Percentiles rank a stretch among this genome's conserved stretches.
Conservation (phyloP, 1,284 basidiomycete genomes). For the Ceratobasidium sp. region DNA sequence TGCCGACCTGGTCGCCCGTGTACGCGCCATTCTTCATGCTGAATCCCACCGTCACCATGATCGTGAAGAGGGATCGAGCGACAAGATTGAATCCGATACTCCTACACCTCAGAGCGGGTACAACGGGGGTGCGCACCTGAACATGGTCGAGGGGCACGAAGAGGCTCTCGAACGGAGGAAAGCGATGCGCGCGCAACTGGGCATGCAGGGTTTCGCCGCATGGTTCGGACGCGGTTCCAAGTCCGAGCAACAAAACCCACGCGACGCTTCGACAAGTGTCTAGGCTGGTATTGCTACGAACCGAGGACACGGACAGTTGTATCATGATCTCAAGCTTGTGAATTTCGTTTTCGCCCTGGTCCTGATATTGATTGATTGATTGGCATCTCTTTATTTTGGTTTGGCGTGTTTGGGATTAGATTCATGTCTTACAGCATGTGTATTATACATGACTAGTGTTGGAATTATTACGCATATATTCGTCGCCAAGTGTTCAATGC, state of each 20-base stretch:
- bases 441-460: too few species aligned
- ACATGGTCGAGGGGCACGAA: slow-evolving; percentile 24
- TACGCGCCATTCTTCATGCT: slow-evolving; percentile 25
- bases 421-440: too few species aligned
- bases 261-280: slow-evolving; percentile 9
- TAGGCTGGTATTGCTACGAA: not conserved
- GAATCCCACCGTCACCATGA: not conserved
- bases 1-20: slow-evolving; percentile 33
- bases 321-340: not conserved
- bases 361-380: not conserved
- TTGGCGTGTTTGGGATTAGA: too few species aligned
- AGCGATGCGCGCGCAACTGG: slow-evolving; percentile 29
- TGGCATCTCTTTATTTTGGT: not conserved
- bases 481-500: too few species aligned
- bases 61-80: slow-evolving; percentile 1
- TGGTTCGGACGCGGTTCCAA: slow-evolving; percentile 31
- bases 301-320: too few species aligned
- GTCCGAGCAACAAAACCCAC: slow-evolving; percentile 5
- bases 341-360: not conserved
- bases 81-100: not conserved
- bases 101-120: not conserved
- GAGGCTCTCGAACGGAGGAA: slow-evolving; percentile 29
- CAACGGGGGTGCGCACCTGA: slow-evolving; percentile 8
- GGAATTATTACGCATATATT: too few species aligned
- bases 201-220: slow-evolving; percentile 31